Conservation (phyloP, 2,329 filamentous ascomycete genomes). For the Basipetospora chlamydospora region DNA sequence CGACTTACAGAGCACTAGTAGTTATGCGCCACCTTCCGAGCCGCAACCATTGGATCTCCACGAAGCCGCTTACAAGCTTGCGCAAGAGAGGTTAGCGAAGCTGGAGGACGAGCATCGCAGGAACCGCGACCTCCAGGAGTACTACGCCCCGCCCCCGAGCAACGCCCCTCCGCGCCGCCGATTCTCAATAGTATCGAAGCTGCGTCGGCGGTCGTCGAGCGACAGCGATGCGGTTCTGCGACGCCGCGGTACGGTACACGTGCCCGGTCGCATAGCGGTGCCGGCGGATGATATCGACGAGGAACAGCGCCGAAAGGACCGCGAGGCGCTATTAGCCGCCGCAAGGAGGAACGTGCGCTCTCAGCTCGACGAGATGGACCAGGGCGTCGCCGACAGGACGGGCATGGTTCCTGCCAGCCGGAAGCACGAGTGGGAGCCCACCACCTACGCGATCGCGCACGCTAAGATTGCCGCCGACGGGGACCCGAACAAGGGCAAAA, state of each 20-base stretch:
- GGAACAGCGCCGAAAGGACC: conserved; percentile 61
- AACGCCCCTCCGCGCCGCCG: conserved; percentile 22
- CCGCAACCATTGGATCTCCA: conserved; percentile 53
- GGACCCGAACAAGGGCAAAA: conserved; percentile 34
- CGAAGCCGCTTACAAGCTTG: conserved; percentile 74
- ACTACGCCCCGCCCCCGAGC: conserved; percentile 49
- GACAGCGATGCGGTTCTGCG: conserved; percentile 52
- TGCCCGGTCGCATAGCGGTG: conserved; percentile 66
- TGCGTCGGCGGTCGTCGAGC: conserved; percentile 51
- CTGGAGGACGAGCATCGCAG: conserved; percentile 57
- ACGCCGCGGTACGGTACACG: conserved; percentile 17
- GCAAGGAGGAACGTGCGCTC: conserved; percentile 79
- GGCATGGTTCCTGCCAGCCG: conserved; percentile 57
- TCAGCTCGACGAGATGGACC: conserved; percentile 66
- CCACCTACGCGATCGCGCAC: conserved; percentile 56
- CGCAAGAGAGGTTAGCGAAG: conserved; percentile 68
- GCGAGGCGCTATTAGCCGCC: conserved; percentile 58
- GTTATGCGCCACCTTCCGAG: background rate
- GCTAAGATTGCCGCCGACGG: conserved; percentile 32
- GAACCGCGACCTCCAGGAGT: conserved; percentile 52
- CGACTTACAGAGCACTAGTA: background rate
- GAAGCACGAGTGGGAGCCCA: conserved; percentile 64
- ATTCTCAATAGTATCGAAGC: conserved; percentile 37
- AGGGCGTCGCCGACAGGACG: conserved; percentile 62
- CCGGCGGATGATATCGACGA: conserved; percentile 54